Conservation (phyloP, 352 stramenopile genomes). For the Stephanocyclus meneghinianus region DNA sequence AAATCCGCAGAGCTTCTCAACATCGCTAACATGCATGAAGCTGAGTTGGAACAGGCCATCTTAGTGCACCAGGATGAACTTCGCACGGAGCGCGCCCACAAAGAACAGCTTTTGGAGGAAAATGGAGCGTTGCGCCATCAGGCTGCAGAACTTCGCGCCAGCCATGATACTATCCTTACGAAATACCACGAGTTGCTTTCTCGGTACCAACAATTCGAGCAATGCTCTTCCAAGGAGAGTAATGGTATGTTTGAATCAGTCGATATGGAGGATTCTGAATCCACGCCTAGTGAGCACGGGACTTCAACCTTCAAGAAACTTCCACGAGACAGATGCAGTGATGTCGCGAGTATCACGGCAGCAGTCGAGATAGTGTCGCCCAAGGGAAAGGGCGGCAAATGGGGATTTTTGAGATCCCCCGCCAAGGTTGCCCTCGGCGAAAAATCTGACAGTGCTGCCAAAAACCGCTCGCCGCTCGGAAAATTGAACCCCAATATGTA, state of each 20-base stretch:
- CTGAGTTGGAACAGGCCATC: constrained; percentile 29
- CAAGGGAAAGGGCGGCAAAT: constrained; percentile 37
- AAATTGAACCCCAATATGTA: constrained; percentile 21
- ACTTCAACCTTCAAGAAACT: constrained; percentile 40
- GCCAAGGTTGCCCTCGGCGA: constrained; percentile 17
- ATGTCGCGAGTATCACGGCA: constrained; percentile 40
- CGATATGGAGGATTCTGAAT: constrained; percentile 19
- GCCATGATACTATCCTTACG: constrained; percentile 26
- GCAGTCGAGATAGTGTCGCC: constrained; percentile 31
- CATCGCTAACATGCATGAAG: constrained; percentile 39
- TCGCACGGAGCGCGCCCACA: constrained; percentile 26
- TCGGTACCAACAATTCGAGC: background rate
- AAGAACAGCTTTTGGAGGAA: constrained; percentile 25
- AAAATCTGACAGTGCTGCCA: constrained; percentile 20
- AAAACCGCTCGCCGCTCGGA: constrained; percentile 21
- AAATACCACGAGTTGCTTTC: constrained; percentile 42
- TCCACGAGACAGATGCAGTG: constrained; percentile 40
- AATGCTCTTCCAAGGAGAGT: constrained; percentile 1
- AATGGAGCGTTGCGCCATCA: constrained; percentile 41
- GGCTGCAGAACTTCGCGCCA: constrained; percentile 38
- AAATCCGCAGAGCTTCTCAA: constrained; percentile 28
- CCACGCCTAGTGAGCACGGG: background rate
- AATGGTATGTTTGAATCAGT: background rate
- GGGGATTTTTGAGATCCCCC: constrained; percentile 41
- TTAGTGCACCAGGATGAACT: constrained; percentile 32